phyloP scores from a whole-genome alignment of 2,329 filamentous ascomycete genomes.

The Colletotrichum eremochloae region DNA sequence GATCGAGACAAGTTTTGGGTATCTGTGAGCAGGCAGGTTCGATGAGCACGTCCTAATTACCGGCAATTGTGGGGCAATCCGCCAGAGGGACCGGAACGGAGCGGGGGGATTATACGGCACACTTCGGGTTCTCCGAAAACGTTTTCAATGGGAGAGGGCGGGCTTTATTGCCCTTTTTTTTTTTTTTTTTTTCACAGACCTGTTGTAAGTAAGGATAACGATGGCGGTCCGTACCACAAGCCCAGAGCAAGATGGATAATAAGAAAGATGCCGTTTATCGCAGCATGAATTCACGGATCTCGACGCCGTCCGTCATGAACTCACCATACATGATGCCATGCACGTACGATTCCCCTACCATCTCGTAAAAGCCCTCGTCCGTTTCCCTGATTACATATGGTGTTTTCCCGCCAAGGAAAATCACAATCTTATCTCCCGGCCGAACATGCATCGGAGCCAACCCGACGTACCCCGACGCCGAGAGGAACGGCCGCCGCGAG shows the following conservation, averaged over 20 bases:
- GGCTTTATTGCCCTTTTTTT: background rate
- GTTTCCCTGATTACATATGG: constrained; percentile 33
- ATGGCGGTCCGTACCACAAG: no score
- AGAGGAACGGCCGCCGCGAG: constrained; percentile 13
- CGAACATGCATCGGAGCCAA: constrained; percentile 16
- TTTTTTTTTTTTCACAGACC: no score
- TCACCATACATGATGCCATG: constrained; percentile 34
- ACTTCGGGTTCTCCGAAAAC: background rate
- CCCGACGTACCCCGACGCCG: constrained; percentile 28
- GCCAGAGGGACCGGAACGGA: no score
- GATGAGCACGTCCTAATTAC: no score
- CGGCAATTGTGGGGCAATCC: background rate
- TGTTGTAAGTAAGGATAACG: no score
- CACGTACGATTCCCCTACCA: constrained; percentile 26
- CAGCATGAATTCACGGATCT: background rate
- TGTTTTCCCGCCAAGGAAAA: constrained; percentile 34
- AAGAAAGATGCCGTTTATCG: background rate
- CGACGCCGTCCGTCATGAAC: constrained; percentile 11
- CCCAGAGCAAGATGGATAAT: background rate
- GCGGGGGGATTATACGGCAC: background rate
- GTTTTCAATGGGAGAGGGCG: background rate
- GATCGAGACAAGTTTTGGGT: background rate
- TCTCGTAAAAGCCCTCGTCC: background rate
- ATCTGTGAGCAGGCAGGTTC: background rate
- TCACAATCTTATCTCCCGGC: constrained; percentile 25